Base-by-base conservation (phyloP, 495 filamentous ascomycete genomes). In the Penicillium dipodomyicola region DNA sequence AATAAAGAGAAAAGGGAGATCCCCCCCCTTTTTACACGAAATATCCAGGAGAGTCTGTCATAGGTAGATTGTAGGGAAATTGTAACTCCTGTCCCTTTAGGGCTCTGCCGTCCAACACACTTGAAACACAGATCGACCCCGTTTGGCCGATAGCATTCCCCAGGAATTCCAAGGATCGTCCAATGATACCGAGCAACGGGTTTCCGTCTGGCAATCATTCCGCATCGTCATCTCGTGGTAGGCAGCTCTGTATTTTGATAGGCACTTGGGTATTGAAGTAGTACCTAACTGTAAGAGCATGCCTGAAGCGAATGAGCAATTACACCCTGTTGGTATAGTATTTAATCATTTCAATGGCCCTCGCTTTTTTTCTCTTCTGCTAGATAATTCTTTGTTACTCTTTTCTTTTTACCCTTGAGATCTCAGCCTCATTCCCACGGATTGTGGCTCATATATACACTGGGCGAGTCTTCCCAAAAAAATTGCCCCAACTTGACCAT, bases 141-240 rank as follows among this genome's bases (percentile, higher is more conserved):
- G 56, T 59, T 63, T 65, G 55, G 63, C 52, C 56, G 65, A 66
- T 68, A 59, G 39, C 60, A 67, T 68, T 68, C 65, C 65, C 63
- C 65, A 60, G 65, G 50, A 60, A 61, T 54, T 42, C 52, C 37
- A 48, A 42, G 60, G 65, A 68, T 68, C 65, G 63, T 23, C 65
- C 65, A 66, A 68, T 68, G 41, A 57, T 39, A 60, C 51, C 37
- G 14, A 37, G 22, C 40, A 52, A 53, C 32, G 35, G 59, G 62
- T 43, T 43, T 30, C 48, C 39, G 39, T 43, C 50, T 30, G 57
- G 50, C 57, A 52, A 60, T 56, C 60, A 68, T 68, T 68, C 63
- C 65, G 57, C 52, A 61, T 67, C 59, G 62, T 67, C 65, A 67
- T 65, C 65, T 54, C 50, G 56, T 61, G 52, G 61, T 49, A 61